Percentiles rank a stretch among this genome's conserved stretches.
Evolutionary conservation across 2,329 filamentous ascomycete species (phyloP).

Genomic region (Pyrenophora teres): DNA sequence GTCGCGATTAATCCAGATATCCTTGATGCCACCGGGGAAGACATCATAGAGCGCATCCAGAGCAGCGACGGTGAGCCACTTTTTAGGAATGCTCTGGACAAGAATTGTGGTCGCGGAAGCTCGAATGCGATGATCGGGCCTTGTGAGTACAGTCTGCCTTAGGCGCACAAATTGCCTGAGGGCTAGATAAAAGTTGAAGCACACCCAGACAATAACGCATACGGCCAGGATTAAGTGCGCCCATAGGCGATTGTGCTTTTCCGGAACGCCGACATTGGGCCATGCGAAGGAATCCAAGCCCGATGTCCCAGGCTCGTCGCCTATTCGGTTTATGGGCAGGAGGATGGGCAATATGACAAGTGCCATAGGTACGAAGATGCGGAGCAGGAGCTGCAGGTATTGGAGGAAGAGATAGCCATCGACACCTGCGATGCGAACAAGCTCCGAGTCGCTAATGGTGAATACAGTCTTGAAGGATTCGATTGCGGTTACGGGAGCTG

Average conservation of each 20-base stretch:
- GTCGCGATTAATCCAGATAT: slow-evolving; percentile 96
- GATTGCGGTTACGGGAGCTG: slow-evolving; percentile 41
- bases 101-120: slow-evolving; percentile 96
- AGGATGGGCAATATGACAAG: slow-evolving; percentile 80
- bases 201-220: slow-evolving; percentile 79
- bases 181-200: slow-evolving; percentile 84
- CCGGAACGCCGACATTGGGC: slow-evolving; percentile 73
- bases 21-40: slow-evolving; percentile 91
- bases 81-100: slow-evolving; percentile 84
- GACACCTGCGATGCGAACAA: slow-evolving; percentile 93
- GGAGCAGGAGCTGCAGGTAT: slow-evolving; percentile 81
- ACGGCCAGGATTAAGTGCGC: slow-evolving; percentile 83
- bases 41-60: slow-evolving; percentile 88
- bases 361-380: slow-evolving; percentile 88
- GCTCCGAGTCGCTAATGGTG: slow-evolving; percentile 74
- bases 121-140: slow-evolving; percentile 88
- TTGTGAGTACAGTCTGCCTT: slow-evolving; percentile 91
- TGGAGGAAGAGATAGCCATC: slow-evolving; percentile 98
- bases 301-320: slow-evolving; percentile 60
- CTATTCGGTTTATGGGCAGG: slow-evolving; percentile 80
- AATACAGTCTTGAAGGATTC: slow-evolving; percentile 56
- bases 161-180: slow-evolving; percentile 87
- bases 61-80: slow-evolving; percentile 86
- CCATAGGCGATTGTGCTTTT: slow-evolving; percentile 73
- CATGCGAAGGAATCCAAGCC: slow-evolving; percentile 79